These are phyloP conservation scores for Dianthus caryophyllus DNA, from an alignment of 148 eudicot genomes.

Conservation along the genomic window DNA sequence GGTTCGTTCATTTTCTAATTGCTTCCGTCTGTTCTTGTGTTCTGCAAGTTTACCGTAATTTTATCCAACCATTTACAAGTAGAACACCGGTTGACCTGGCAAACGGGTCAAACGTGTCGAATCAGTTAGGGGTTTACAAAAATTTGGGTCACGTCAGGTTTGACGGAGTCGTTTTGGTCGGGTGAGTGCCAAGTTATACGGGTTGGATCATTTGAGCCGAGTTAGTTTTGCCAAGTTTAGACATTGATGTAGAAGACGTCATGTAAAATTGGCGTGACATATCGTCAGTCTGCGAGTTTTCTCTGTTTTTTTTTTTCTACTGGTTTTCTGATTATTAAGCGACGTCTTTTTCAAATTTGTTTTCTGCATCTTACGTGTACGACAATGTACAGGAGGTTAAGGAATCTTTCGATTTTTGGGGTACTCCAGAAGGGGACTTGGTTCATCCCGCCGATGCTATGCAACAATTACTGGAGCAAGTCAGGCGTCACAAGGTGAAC, in stretches of 20 bases:
- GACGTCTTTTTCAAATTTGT: neutral
- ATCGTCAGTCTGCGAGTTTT: neutral
- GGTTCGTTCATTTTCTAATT: slow-evolving; percentile 33
- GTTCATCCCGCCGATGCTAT: slow-evolving; percentile 97
- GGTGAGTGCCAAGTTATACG: no score
- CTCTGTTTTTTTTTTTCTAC: neutral
- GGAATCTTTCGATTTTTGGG: slow-evolving; percentile 92
- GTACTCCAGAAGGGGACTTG: slow-evolving; percentile 82
- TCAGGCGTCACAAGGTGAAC: slow-evolving; percentile 83
- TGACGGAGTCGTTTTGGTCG: no score
- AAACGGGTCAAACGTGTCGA: no score
- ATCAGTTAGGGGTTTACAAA: no score
- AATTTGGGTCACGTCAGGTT: no score
- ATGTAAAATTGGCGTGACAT: neutral
- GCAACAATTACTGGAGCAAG: slow-evolving; percentile 86
- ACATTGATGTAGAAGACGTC: no score
- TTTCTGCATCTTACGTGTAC: neutral
- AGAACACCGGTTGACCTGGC: no score
- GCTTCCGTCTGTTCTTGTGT: neutral
- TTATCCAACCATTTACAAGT: no score
- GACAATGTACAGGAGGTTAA: slow-evolving; percentile 63
- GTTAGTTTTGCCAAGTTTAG: no score
- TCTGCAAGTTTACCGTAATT: no score
- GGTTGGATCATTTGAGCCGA: no score
- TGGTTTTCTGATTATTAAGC: neutral